Conservation (phyloP, 129 eudicot species). For the Helichrysum umbraculigerum region DNA sequence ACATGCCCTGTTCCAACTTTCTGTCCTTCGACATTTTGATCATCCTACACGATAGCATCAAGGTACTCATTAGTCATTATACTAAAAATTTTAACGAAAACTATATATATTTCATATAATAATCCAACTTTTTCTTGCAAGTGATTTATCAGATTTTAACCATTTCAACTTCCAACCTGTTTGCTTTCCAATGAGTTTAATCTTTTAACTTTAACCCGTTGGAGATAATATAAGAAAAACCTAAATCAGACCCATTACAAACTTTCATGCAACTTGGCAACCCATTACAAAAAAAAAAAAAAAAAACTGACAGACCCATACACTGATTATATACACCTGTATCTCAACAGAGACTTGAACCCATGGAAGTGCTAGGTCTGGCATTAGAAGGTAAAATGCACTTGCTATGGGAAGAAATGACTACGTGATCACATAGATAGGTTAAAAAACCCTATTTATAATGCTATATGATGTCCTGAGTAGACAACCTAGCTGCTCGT, state of each 20-base stretch:
- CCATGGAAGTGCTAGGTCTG: constrained; percentile 6
- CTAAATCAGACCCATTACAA: background rate
- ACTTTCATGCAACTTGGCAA: no score
- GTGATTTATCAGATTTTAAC: no score
- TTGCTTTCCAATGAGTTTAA: no score
- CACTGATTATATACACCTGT: no score
- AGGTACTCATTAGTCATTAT: constrained; percentile 8
- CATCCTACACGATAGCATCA: constrained; percentile 55
- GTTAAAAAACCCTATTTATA: background rate
- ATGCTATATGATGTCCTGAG: background rate
- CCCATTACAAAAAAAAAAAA: background rate
- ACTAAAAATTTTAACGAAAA: background rate
- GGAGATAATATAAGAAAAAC: background rate
- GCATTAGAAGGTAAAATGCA: constrained; percentile 3
- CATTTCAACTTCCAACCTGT: no score
- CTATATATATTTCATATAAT: background rate
- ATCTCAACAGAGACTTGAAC: no score
- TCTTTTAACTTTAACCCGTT: background rate
- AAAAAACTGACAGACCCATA: background rate
- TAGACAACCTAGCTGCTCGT: background rate
- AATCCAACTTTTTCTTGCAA: background rate
- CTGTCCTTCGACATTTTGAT: constrained; percentile 45
- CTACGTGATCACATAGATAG: background rate
- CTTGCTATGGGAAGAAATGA: background rate
- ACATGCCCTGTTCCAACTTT: constrained; percentile 76